Evolutionary conservation across 495 filamentous ascomycete species (phyloP).

Genomic region (Neurospora cerealis): DNA sequence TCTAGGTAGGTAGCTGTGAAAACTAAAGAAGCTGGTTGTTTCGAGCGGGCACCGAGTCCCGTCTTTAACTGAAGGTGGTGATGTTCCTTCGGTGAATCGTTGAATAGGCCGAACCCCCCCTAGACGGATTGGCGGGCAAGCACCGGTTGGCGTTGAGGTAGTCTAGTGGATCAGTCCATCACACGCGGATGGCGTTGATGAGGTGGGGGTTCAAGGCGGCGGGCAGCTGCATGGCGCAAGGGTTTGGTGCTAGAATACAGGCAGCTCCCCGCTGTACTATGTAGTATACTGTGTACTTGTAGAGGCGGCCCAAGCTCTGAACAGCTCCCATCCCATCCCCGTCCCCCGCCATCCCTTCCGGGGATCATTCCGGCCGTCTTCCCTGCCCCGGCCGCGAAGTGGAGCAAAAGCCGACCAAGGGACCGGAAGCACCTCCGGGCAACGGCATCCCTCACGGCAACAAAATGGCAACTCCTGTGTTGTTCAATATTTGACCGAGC

Average conservation of each 20-base stretch:
- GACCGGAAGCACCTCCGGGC: background rate
- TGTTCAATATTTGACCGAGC: background rate
- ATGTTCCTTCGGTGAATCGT: background rate
- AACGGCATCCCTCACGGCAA: background rate
- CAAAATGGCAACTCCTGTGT: background rate
- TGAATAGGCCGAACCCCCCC: background rate
- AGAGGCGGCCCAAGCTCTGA: background rate
- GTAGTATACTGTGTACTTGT: background rate
- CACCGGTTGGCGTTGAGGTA: background rate
- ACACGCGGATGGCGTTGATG: background rate
- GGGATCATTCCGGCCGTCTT: background rate
- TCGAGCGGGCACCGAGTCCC: background rate
- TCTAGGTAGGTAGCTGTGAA: background rate
- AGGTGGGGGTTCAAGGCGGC: background rate
- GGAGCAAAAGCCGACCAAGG: background rate
- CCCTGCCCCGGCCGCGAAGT: background rate
- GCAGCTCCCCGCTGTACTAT: background rate
- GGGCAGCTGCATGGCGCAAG: background rate
- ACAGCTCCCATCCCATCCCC: background rate
- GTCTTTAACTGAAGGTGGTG: background rate
- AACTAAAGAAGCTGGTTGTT: background rate
- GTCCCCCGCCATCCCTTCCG: background rate
- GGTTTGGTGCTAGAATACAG: background rate
- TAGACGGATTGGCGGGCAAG: background rate
- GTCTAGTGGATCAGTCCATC: background rate